Base-by-base conservation (phyloP, 208 protist genomes). In the Leptomonas pyrrhocoris region DNA sequence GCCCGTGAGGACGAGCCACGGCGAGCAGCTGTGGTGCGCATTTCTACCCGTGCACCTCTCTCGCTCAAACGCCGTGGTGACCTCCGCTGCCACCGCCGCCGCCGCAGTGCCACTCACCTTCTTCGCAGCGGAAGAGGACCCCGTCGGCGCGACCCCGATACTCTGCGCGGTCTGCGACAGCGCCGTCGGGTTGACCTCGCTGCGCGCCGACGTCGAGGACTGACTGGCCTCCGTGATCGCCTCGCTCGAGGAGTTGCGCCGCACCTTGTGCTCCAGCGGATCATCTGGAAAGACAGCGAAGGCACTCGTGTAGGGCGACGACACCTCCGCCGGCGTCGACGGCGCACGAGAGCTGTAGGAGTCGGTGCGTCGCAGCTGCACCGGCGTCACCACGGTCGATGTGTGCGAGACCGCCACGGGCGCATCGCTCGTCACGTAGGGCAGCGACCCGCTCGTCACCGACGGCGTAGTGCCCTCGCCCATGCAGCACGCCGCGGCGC, bases 191-290 rank as follows among this genome's bases (percentile, higher is more conserved):
- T 7, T 49, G 40, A 13, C 23, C 40, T 25, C 57, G 43, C 57
- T 38, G 42, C 27, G 42, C 13, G 27, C 57, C 12, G 57, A 63
- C 16, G 27, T 21, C 7, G 43, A 15, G 27, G 42, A 63, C 6
- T 27, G 57, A 25, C 50, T 54, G 11, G 45, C 46, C 46, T 65
- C 59, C 30, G 15, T 51, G 13, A 46, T 21, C 15, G 45, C 55
- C 1, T 46, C 56, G 54, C 28, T 65, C 13, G 68, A 72, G 1
- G 23, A 31, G 18, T 45, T 38, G 23, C 55, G 57, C n/a, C 42
- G 53, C 25, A 77, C 65, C 42, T 83, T 83, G 61, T 43, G 72
- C 46, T 79, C 72, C 53, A 83, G 77, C 38, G 72, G 77, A 34
- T 83, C 76, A n/a, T 36, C 45, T 7, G 36, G 21, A 16, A 62